A percentile compares a stretch with the other conserved stretches of the same genome.
These are phyloP conservation scores for Hanseniaspora guilliermondii DNA, from an alignment of 805 yeast genomes.

Conservation along the genomic window DNA sequence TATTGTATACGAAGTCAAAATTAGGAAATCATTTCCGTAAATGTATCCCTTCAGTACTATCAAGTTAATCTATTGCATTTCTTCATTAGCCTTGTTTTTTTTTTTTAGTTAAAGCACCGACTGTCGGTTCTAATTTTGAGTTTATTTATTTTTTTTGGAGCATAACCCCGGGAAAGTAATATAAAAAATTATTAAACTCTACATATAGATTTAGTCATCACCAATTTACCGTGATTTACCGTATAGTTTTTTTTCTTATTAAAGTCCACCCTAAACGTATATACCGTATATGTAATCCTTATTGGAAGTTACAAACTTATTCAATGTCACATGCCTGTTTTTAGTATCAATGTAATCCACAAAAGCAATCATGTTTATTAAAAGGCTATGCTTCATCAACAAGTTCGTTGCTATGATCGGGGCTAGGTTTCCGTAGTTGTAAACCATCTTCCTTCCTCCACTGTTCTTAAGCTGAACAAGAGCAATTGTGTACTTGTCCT, in stretches of 20 bases:
- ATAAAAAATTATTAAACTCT: too few relatives aligned
- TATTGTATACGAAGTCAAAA: too few relatives aligned
- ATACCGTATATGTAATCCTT: constrained; percentile 9
- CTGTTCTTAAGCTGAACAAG: constrained; percentile 41
- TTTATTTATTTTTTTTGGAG: too few relatives aligned
- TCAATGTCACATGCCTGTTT: constrained; percentile 6
- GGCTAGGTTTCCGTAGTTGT: constrained; percentile 45
- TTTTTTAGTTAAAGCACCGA: too few relatives aligned
- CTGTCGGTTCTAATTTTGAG: too few relatives aligned
- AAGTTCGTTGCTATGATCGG: constrained; percentile 73
- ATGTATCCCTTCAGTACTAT: too few relatives aligned
- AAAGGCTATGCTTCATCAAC: constrained; percentile 66
- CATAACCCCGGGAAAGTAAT: too few relatives aligned
- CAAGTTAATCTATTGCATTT: too few relatives aligned
- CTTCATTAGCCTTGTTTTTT: too few relatives aligned
- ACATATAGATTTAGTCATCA: too few relatives aligned
- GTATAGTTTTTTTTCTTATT: too few relatives aligned
- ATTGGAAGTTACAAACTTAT: not conserved
- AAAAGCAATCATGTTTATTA: constrained; percentile 75
- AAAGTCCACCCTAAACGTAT: not conserved
- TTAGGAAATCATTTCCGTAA: too few relatives aligned
- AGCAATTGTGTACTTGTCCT: constrained; percentile 55
- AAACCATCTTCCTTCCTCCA: constrained; percentile 26
- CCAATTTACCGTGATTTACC: not conserved
- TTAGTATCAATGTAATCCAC: constrained; percentile 31